Conservation (phyloP, 73 alveolate genomes). For the Tetrahymena thermophila region DNA sequence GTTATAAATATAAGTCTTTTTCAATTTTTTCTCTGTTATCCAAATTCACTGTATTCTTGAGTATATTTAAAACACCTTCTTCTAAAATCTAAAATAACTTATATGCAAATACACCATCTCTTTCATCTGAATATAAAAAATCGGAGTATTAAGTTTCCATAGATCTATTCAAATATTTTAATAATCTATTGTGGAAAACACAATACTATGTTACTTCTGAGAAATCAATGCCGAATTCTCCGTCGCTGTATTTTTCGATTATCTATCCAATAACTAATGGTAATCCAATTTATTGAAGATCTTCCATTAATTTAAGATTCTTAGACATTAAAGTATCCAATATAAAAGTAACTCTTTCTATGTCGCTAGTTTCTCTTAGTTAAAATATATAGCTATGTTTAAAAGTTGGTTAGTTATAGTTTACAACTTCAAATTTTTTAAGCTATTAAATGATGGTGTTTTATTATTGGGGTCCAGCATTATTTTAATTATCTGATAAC, state of each 20-base stretch:
- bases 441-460: not conserved
- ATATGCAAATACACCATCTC: not conserved
- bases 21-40: not conserved
- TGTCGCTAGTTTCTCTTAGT: slow-evolving; percentile 32
- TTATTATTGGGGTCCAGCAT: not conserved
- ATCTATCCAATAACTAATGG: not conserved
- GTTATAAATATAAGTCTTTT: not conserved
- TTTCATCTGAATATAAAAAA: not conserved
- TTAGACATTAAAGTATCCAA: slow-evolving; percentile 16
- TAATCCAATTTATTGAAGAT: not conserved
- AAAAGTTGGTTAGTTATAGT: not conserved
- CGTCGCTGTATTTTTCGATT: slow-evolving; percentile 22
- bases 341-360: slow-evolving; percentile 20
- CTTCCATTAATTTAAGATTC: not conserved
- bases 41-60: not conserved
- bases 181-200: slow-evolving; percentile 15
- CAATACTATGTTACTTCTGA: slow-evolving; percentile 35
- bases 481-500: not conserved
- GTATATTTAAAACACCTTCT: not conserved
- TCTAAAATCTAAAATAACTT: not conserved
- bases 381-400: slow-evolving; percentile 5
- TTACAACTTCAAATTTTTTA: not conserved
- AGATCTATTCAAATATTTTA: not conserved
- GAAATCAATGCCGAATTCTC: slow-evolving; percentile 13
- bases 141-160: not conserved